phyloP scores from a whole-genome alignment of 1,284 basidiomycete genomes.

The Papiliotrema fonsecae region DNA sequence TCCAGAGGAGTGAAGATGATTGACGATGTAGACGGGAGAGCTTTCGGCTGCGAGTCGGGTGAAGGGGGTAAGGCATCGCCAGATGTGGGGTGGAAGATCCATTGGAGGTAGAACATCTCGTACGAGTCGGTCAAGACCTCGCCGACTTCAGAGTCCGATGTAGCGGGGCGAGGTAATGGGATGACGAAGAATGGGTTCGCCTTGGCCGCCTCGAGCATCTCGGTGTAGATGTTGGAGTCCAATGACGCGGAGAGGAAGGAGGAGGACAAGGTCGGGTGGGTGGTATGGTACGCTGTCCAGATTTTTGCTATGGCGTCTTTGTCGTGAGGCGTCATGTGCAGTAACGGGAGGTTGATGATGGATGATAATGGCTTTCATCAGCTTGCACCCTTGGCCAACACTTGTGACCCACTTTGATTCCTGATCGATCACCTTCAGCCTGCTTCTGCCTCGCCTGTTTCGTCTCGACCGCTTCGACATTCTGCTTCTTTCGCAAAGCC shows the following conservation, averaged over 20 bases:
- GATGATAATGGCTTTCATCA: slow-evolving; percentile 63
- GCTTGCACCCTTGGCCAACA: background rate
- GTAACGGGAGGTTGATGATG: slow-evolving; percentile 69
- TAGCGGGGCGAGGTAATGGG: slow-evolving; percentile 58
- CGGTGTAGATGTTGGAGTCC: slow-evolving; percentile 64
- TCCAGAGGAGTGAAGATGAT: slow-evolving; percentile 89
- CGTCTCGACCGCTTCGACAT: slow-evolving; percentile 3
- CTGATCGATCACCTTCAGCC: slow-evolving; percentile 39
- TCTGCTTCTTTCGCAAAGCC: slow-evolving; percentile 11
- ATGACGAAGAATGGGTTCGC: slow-evolving; percentile 72
- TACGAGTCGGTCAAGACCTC: slow-evolving; percentile 55
- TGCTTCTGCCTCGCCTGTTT: slow-evolving; percentile 18
- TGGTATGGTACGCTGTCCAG: slow-evolving; percentile 85
- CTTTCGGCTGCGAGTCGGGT: slow-evolving; percentile 42
- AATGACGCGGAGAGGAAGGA: slow-evolving; percentile 78
- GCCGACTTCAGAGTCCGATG: slow-evolving; percentile 25
- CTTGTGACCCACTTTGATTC: slow-evolving; percentile 40
- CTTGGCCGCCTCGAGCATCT: slow-evolving; percentile 61
- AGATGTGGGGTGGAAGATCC: slow-evolving; percentile 69
- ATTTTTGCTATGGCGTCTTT: slow-evolving; percentile 66
- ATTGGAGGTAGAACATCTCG: slow-evolving; percentile 86
- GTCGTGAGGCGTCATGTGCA: slow-evolving; percentile 66
- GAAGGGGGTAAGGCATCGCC: slow-evolving; percentile 47
- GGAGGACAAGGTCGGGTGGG: slow-evolving; percentile 67
- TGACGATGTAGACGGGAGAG: slow-evolving; percentile 49